Base-by-base conservation (phyloP, 805 yeast genomes). In the Wickerhamomyces alni region DNA sequence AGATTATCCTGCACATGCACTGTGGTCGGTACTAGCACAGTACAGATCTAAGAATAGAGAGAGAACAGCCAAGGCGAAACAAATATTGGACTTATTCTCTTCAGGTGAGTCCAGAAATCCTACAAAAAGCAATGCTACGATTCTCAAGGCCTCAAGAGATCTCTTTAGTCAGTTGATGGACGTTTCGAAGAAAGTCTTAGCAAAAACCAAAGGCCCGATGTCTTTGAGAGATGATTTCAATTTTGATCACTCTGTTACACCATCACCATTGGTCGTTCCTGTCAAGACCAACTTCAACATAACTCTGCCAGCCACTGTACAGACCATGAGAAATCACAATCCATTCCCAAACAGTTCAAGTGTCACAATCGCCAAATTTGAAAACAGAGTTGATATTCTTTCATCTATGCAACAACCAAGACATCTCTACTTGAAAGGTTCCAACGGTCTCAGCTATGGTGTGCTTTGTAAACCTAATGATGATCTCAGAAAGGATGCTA, bases 401-500 rank as follows among this genome's bases (percentile, higher is more conserved):
- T 66, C 77, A 18, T 91, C 98, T 0, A 69, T 93, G 62, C 97
- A 89, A 59, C 79, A 75, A 63, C 99, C 99, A 0, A 76, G 87
- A 50, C 80, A 85, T 47, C 65, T 93, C 8, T 76, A 76, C 12
- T 65, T 91, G 3, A 60, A 75, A 30, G 99, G 98, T 0, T 77
- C 86, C 2, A 86, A 91, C 61, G 89, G 91, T 8, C 62, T 63
- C n/a, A 59, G 66, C 1, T 89, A 89, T 56, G 74, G 82, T 16
- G 70, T 93, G 13, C 70, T 93, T 63, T 81, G 95, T 51, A 93
- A 93, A 55, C 79, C 82, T 8, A 74, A 79, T 45, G 99, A 93
- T 61, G 99, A 93, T 63, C 80, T 94, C 16, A 67, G 98, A 47
- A 94, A 94, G 55, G 99, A 94, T 66, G 93, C 96, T 4, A 84